phyloP scores from a whole-genome alignment of 768 basidiomycete genomes.

The Phlebiopsis flavidoalba region DNA sequence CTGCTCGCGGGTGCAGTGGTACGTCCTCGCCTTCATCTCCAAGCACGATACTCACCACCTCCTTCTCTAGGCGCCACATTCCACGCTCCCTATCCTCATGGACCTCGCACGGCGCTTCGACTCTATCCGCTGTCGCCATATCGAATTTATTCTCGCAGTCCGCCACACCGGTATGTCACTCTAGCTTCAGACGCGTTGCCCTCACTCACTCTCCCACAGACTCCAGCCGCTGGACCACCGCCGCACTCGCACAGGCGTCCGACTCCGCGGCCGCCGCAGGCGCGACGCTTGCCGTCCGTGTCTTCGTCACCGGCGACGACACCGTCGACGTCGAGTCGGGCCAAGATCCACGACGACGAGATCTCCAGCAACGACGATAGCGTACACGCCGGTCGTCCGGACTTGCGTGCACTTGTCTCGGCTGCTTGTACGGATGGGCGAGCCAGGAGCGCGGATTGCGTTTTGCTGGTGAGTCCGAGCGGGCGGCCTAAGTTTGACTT shows the following conservation, averaged over 20 bases:
- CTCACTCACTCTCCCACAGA: conserved; percentile 6
- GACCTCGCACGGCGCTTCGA: conserved; percentile 19
- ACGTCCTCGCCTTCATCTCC: conserved; percentile 8
- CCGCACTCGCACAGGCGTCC: conserved; percentile 8
- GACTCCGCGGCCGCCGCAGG: conserved; percentile 8
- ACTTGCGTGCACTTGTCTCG: conserved; percentile 16
- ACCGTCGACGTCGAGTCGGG: conserved; percentile 9
- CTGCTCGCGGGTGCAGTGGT: conserved; percentile 30
- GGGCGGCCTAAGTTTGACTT: too few species aligned
- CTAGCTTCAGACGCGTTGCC: background rate
- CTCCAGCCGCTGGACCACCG: conserved; percentile 18
- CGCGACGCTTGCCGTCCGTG: background rate
- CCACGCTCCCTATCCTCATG: conserved; percentile 22
- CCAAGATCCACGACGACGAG: background rate
- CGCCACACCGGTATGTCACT: conserved; percentile 13
- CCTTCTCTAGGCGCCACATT: conserved; percentile 20
- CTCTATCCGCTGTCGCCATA: conserved; percentile 16
- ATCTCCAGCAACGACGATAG: background rate
- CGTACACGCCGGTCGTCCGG: background rate
- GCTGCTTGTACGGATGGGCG: conserved; percentile 10
- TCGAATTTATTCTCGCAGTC: conserved; percentile 23
- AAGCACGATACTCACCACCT: background rate
- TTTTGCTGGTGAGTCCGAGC: conserved; percentile 21
- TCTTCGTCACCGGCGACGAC: background rate
- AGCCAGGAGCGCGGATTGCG: conserved; percentile 19